A percentile compares a stretch with the other conserved stretches of the same genome.
Conservation (phyloP, 2,329 filamentous ascomycete species). For the Anthostomella pinea region DNA sequence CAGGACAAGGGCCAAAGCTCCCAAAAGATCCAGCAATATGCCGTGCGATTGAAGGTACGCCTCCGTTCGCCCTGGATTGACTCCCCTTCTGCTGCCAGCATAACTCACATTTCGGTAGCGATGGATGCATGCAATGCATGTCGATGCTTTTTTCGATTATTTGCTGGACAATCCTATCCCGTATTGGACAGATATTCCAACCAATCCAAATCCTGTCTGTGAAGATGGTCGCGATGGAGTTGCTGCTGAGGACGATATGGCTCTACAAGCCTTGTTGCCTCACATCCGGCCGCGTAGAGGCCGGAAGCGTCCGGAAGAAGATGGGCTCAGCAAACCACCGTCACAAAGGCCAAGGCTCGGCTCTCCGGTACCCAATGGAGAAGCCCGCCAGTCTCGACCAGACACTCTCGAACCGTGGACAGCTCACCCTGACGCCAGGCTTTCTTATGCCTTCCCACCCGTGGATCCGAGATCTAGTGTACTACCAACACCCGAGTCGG, state of each 20-base stretch:
- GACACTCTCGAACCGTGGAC: conserved; percentile 52
- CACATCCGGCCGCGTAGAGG: conserved; percentile 65
- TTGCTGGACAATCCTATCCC: conserved; percentile 72
- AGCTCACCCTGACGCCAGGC: conserved; percentile 42
- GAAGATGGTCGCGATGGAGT: conserved; percentile 76
- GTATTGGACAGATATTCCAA: conserved; percentile 77
- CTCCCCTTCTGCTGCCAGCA: conserved; percentile 32
- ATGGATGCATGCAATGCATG: conserved; percentile 96
- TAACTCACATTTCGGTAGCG: conserved; percentile 46
- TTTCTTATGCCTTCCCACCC: conserved; percentile 36
- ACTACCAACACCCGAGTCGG: conserved; percentile 32
- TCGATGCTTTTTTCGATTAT: conserved; percentile 93
- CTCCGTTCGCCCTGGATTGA: too few species aligned
- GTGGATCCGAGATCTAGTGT: conserved; percentile 37
- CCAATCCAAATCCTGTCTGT: conserved; percentile 58
- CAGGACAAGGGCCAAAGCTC: conserved; percentile 80
- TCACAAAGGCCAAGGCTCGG: conserved; percentile 63
- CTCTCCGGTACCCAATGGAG: conserved; percentile 35
- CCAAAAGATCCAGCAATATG: conserved; percentile 94
- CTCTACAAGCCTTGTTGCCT: conserved; percentile 77
- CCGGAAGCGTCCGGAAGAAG: conserved; percentile 62
- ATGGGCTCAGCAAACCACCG: conserved; percentile 47
- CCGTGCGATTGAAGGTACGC: conserved; percentile 79
- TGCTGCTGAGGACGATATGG: conserved; percentile 81
- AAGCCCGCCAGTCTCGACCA: conserved; percentile 43